phyloP scores from a whole-genome alignment of 768 basidiomycete genomes.

The Lactarius quietus region DNA sequence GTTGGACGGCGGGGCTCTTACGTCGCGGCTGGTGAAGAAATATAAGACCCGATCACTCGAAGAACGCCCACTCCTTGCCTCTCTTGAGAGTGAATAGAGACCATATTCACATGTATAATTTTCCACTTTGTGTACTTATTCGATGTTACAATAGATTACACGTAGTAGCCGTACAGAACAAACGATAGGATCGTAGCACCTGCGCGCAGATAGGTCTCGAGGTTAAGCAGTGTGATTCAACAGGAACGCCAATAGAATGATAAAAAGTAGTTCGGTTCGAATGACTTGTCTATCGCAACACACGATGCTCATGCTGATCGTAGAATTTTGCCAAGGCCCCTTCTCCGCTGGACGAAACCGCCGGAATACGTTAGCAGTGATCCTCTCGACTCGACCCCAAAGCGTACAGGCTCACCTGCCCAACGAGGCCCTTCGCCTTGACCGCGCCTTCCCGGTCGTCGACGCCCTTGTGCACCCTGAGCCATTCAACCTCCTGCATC shows the following conservation, averaged over 20 bases:
- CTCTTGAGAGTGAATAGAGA: slow-evolving; percentile 7
- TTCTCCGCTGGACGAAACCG: background rate
- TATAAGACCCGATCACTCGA: slow-evolving; percentile 1
- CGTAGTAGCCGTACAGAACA: background rate
- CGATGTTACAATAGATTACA: background rate
- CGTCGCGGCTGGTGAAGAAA: slow-evolving; percentile 21
- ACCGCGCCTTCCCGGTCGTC: slow-evolving; percentile 45
- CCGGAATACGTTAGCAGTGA: background rate
- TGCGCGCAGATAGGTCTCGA: background rate
- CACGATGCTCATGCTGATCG: background rate
- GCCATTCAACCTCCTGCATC: slow-evolving; percentile 65
- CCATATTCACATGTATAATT: background rate
- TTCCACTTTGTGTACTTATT: too few species aligned
- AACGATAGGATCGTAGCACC: background rate
- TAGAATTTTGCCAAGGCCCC: background rate
- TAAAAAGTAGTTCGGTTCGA: background rate
- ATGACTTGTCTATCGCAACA: background rate
- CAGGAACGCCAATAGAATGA: background rate
- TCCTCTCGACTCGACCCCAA: background rate
- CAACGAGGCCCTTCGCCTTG: slow-evolving; percentile 18
- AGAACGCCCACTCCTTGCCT: slow-evolving; percentile 25
- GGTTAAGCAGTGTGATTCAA: background rate
- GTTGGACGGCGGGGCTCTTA: slow-evolving; percentile 21
- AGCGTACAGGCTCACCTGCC: slow-evolving; percentile 13
- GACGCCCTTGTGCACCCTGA: slow-evolving; percentile 59